Evolutionary conservation across 768 basidiomycete species (phyloP), one percentile per base, ranked within the genome.

Genomic region (Cyclocybe aegerita): DNA sequence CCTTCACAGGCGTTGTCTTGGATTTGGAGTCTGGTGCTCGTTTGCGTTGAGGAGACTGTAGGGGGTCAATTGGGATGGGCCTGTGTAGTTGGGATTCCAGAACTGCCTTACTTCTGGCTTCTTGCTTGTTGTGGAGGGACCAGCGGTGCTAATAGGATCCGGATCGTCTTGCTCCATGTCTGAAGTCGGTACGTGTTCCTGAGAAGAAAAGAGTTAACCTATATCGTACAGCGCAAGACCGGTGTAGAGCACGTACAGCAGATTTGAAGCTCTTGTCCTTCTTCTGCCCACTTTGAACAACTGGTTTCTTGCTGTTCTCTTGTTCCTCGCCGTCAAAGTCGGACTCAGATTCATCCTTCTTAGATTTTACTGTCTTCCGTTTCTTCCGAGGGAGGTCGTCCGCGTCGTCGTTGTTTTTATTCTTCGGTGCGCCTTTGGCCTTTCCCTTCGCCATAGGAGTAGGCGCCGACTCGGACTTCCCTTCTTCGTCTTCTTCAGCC

Each of bases 111-210:
- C 29, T 14, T 23, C 34, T 16, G 46, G 41, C 23, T 34, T 46
- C 10, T 8, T n/a, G 47, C 16, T 29, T 16, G 39, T 52, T 4
- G 39, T 43, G 17, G 55, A 56, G 32, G 58, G 43, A 9, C 49
- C 54, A 23, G 48, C 44, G 6, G 43, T n/a, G 15, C 39, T n/a
- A 4, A 45, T 23, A 11, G 49, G 49, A 8, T 49, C 48, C 12
- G 61, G 55, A 33, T 66, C 60, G 46, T 66, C 61, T 39, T 59
- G 48, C 43, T 74, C 74, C 34, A 68, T 61, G 53, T 77, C 77
- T 0, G 77, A 78, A 9, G 69, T 63, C 11, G 66, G 61, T 40
- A 78, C 64, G 52, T 57, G 58, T 51, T 55, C 64, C 58, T 57
- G 23, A 14, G 49, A 12, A 9, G 36, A 15, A 33, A 16, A 16